Base-by-base conservation (phyloP, 371 early-diverging fungal species). In the Rozella allomycis region DNA sequence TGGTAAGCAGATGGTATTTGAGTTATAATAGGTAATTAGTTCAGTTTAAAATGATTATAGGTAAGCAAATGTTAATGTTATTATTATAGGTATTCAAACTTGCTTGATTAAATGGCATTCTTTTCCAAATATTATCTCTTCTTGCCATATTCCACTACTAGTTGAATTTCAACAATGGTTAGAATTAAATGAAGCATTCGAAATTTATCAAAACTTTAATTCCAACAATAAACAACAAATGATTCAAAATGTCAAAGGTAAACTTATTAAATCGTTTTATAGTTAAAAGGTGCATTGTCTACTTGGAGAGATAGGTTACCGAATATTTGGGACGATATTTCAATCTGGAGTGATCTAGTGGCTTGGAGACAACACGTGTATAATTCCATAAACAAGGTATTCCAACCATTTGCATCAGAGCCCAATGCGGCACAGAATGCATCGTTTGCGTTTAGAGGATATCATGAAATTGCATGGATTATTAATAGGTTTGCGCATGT, bases 391-490 rank as follows among this genome's bases (percentile, higher is more conserved):
- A 94, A 94, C 63, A 73, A 80, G 31, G 75, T 88, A 0, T 91
- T 84, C 40, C 50, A 81, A 26, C 94, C 87, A 1, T 50, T 84
- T 31, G 76, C 85, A 30, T 74, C 81, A 1, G 47, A 70, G 25
- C 40, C n/a, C 6, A 52, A 49, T 31, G 44, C 72, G 11, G 48
- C 58, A 10, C 28, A 28, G 28, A 28, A 28, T 13, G 77, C 76
- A 41, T 78, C 90, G 5, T 74, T 74, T 42, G 87, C 91, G 0
- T 94, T 83, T 49, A 75, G 93, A 16, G 97, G 98, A 4, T 91
- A 86, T 52, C 96, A 97, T 48, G 98, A 98, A 52, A 93, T 87
- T 14, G 98, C 98, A 1, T 94, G 97, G 94, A 87, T 91, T 27
- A 90, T 93, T 57, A 98, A 98, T 44, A 73, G 91, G n/a, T 97